These are phyloP conservation scores for Calophaca sinica DNA, from an alignment of 306 rosid genomes.

Conservation along the genomic window DNA sequence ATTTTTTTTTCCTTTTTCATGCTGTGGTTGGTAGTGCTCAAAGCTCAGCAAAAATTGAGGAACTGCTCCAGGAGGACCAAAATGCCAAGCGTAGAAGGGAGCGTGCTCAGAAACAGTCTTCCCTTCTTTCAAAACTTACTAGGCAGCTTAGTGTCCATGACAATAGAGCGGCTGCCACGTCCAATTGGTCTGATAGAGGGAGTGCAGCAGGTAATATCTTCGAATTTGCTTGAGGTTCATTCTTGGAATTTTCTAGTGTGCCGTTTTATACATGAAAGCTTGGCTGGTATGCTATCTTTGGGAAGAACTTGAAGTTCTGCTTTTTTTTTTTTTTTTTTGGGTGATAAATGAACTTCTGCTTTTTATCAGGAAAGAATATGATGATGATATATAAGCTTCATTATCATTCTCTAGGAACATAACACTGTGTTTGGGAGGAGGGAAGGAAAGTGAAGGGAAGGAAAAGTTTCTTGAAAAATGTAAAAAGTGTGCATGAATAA, in stretches of 20 bases:
- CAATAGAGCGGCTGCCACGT: slow-evolving; percentile 58
- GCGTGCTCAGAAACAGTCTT: slow-evolving; percentile 62
- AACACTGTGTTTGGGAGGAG: too few species aligned
- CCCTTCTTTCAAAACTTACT: slow-evolving; percentile 62
- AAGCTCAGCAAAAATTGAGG: slow-evolving; percentile 64
- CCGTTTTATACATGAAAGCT: slow-evolving; percentile 15
- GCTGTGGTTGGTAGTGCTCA: slow-evolving; percentile 53
- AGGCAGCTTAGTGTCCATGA: slow-evolving; percentile 65
- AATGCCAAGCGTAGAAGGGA: slow-evolving; percentile 60
- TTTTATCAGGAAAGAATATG: neutral
- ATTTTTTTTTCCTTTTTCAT: slow-evolving; percentile 10
- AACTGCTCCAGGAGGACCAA: slow-evolving; percentile 61
- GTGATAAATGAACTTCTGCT: too few species aligned
- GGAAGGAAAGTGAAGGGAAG: too few species aligned
- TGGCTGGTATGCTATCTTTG: neutral
- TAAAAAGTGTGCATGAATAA: too few species aligned
- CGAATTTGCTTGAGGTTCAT: slow-evolving; percentile 30
- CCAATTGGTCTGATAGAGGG: slow-evolving; percentile 59
- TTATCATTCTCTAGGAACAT: slow-evolving; percentile 6
- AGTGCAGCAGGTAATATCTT: slow-evolving; percentile 52
- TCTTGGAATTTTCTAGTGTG: slow-evolving; percentile 34
- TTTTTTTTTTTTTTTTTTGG: too few species aligned
- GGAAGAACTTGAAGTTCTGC: slow-evolving; percentile 22
- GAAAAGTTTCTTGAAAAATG: too few species aligned
- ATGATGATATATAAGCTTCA: slow-evolving; percentile 11